Evolutionary conservation across 805 yeast genomes (phyloP), one percentile per base, ranked within the genome.

Genomic region (Grigorovia jiainica): DNA sequence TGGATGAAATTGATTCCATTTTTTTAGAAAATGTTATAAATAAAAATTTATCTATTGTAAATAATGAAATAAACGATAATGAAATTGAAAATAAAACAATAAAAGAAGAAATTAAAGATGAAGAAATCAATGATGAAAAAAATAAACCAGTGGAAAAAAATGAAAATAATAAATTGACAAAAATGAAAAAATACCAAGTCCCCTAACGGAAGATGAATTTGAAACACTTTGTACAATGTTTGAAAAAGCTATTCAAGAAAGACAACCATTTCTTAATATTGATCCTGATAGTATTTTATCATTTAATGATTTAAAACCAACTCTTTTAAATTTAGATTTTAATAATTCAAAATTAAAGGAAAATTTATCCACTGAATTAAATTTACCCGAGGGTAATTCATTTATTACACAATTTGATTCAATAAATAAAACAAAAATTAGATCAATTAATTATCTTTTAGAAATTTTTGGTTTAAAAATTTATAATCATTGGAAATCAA

Each of bases 1-100:
- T 92, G 83, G 97, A 92, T 63, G 97, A 90, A 60, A 71, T 53
- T 7, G 98, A 92, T 63, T 94, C 79, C 27, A 75, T 61, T 44
- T 90, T 82, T 54, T 63, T 87, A 39, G 60, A 54, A 3, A 57
- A 66, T 10, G 51, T 72, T 41, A 71, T 73, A 42, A 60, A 68
- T 31, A 54, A 63, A 8, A 40, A 27, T 13, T 13, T 27, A 13
- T 3, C 3, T 6, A 10, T 15, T 6, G n/a, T 13, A 11, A 13
- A 10, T 27, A 15, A 27, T 3, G n/a, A 27, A 27, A 3, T 27
- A 13, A 13, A 27, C n/a, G 11, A 10, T 6, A 27, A 4, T 11
- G 31, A 27, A 13, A 11, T 13, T 10, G n/a, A 13, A n/a, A 13
- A 27, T 27, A 13, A 27, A 21, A 21, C 8, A 21, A 6, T 8